Evolutionary conservation across 75 land plant species (phyloP), one percentile per base, ranked within the genome.

Genomic region (Cunninghamia lanceolata): DNA sequence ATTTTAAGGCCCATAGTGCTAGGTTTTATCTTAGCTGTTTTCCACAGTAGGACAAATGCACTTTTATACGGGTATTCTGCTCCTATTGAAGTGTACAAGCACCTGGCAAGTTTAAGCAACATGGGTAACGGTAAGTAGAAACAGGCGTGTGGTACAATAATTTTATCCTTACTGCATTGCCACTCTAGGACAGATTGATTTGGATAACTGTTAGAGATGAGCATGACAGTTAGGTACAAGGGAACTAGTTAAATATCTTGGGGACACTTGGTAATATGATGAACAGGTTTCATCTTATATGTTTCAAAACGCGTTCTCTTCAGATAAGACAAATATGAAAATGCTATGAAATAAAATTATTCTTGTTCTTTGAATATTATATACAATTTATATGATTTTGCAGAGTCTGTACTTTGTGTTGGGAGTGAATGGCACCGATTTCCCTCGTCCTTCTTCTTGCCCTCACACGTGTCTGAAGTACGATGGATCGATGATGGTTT

Each of bases 351-450:
- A 39, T 56, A 21, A 14, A 53, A 2, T 39, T 85, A 3, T 21
- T 34, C 84, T 38, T 43, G 11, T 43, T 85, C 50, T 83, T 10
- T 53, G 32, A 35, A 21, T 36, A 83, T 35, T 88, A 83, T 39
- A 66, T 74, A 7, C n/a, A 25, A 5, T 19, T 42, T 79, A 43
- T 13, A 40, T 36, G 83, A 54, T 40, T 63, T 86, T 87, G 84
- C 86, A 95, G 94, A 91, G 54, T 84, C 94, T 80, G 87, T 90
- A 9, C 76, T 98, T 13, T 98, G 99, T 87, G 95, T 98, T 87
- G 99, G 99, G 85, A 95, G 94, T 88, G 99, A 98, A 87, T 98
- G 99, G 99, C 96, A 98, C 84, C 97, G 98, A 7, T 98, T 86
- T 77, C 99, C 99, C 46, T 98, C 99, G 21, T 97, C 99, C 11